Percentiles rank a stretch among this genome's conserved stretches.
These are phyloP conservation scores for Acanthamoeba castellanii DNA, from an alignment of 208 protist genomes.

Conservation along the genomic window DNA sequence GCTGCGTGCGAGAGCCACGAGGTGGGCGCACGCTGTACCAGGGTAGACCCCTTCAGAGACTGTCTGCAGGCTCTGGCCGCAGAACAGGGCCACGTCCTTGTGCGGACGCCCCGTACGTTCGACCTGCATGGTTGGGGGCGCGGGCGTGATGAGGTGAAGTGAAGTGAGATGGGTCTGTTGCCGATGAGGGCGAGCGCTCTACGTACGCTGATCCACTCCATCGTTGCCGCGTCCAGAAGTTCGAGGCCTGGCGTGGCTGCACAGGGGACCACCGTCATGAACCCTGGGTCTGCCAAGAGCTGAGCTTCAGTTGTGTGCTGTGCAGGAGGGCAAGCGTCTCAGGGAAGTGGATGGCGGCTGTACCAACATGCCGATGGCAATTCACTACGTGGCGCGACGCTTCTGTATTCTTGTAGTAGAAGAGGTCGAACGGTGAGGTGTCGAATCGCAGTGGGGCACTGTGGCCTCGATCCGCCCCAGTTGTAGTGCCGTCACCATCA, in stretches of 20 bases:
- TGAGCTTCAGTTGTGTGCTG: neutral
- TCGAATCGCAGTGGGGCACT: neutral
- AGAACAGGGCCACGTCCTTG: conserved; percentile 10
- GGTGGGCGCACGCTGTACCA: neutral
- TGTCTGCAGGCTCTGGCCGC: conserved; percentile 13
- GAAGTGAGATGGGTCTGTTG: no score
- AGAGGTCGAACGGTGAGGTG: conserved; percentile 5
- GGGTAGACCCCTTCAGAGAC: neutral
- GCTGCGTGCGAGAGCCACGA: neutral
- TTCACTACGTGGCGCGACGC: neutral
- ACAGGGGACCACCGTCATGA: conserved; percentile 12
- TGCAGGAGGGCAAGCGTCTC: neutral
- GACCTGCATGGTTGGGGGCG: neutral
- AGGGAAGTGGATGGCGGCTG: neutral
- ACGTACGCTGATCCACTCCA: neutral
- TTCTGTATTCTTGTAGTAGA: neutral
- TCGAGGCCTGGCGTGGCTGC: neutral
- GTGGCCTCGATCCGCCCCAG: neutral
- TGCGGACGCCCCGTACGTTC: neutral
- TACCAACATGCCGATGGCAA: neutral
- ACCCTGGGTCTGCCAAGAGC: neutral
- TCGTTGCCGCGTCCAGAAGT: neutral
- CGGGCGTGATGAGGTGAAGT: neutral
- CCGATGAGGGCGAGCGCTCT: neutral
- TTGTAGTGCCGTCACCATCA: neutral